Conservation (phyloP, 2,329 filamentous ascomycete genomes). For the Colletotrichum musae region DNA sequence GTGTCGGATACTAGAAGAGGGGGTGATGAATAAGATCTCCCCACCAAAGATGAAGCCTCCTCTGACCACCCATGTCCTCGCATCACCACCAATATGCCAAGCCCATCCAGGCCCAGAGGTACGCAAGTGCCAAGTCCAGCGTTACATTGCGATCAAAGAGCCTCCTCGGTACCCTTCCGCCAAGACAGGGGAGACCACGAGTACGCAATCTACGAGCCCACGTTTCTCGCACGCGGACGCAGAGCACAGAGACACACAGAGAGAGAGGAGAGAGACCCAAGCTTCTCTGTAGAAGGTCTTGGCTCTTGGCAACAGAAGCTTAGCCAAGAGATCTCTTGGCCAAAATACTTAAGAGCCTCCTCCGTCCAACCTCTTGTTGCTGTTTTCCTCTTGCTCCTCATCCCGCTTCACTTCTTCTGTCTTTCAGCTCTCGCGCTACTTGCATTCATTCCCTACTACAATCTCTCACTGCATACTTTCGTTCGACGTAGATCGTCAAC, state of each 20-base stretch:
- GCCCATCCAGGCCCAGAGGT: constrained; percentile 19
- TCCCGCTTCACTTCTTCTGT: constrained; percentile 39
- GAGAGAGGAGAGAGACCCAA: constrained; percentile 2
- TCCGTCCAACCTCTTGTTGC: background rate
- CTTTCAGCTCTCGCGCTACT: constrained; percentile 35
- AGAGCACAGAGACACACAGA: background rate
- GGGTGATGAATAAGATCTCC: too few relatives aligned
- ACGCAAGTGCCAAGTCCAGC: constrained; percentile 30
- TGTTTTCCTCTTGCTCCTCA: constrained; percentile 9
- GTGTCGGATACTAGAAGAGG: too few relatives aligned
- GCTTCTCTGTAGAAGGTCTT: constrained; percentile 28
- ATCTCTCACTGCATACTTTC: constrained; percentile 32
- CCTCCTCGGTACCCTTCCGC: constrained; percentile 29
- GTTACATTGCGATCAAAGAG: constrained; percentile 25
- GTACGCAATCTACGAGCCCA: constrained; percentile 14
- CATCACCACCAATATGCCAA: constrained; percentile 12
- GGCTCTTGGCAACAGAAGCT: constrained; percentile 36
- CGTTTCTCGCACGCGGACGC: background rate
- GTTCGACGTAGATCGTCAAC: constrained; percentile 42
- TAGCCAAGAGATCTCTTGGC: constrained; percentile 30
- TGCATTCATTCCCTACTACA: constrained; percentile 35
- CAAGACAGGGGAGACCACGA: constrained; percentile 14
- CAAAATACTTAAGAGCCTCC: constrained; percentile 29
- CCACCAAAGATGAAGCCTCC: background rate
- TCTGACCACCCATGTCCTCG: background rate